Percentiles rank a stretch among this genome's conserved stretches.
phyloP scores from a whole-genome alignment of 805 yeast species.

The Cyberlindnera xishuangbannaensis region DNA sequence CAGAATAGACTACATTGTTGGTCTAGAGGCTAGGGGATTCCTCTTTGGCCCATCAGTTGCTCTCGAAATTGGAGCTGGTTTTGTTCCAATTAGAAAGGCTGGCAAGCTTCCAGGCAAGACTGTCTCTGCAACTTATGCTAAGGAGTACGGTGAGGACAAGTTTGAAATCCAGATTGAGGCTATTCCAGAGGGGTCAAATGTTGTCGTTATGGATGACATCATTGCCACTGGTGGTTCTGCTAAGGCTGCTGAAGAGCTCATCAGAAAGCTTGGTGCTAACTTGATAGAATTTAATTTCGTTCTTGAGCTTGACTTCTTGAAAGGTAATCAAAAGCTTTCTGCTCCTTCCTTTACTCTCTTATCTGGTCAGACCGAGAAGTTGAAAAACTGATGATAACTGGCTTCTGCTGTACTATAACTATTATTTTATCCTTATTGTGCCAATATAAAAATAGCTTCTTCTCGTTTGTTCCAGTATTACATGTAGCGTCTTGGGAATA shows the following conservation, averaged over 20 bases:
- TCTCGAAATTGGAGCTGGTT: slow-evolving; percentile 80
- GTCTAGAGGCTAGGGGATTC: slow-evolving; percentile 95
- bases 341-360: slow-evolving; percentile 89
- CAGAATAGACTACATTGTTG: slow-evolving; percentile 83
- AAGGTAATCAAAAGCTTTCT: slow-evolving; percentile 82
- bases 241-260: slow-evolving; percentile 84
- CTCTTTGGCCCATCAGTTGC: slow-evolving; percentile 96
- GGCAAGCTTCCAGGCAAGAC: slow-evolving; percentile 93
- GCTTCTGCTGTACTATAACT: too few relatives aligned
- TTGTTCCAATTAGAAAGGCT: slow-evolving; percentile 90
- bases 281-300: slow-evolving; percentile 80
- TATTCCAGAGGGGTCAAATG: slow-evolving; percentile 73
- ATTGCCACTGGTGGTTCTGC: slow-evolving; percentile 99
- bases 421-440: too few relatives aligned
- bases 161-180: slow-evolving; percentile 86
- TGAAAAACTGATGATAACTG: slow-evolving; percentile 27
- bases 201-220: slow-evolving; percentile 89
- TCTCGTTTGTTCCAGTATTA: too few relatives aligned
- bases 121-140: slow-evolving; percentile 63
- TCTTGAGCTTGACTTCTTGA: slow-evolving; percentile 90
- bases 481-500: too few relatives aligned
- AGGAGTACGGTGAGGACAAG: slow-evolving; percentile 89
- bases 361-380: slow-evolving; percentile 66
- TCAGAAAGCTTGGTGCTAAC: slow-evolving; percentile 58
- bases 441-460: too few relatives aligned